A percentile compares a stretch with the other conserved stretches of the same genome.
These are phyloP conservation scores for Suillus occidentalis DNA, from an alignment of 768 basidiomycete species.

Conservation along the genomic window DNA sequence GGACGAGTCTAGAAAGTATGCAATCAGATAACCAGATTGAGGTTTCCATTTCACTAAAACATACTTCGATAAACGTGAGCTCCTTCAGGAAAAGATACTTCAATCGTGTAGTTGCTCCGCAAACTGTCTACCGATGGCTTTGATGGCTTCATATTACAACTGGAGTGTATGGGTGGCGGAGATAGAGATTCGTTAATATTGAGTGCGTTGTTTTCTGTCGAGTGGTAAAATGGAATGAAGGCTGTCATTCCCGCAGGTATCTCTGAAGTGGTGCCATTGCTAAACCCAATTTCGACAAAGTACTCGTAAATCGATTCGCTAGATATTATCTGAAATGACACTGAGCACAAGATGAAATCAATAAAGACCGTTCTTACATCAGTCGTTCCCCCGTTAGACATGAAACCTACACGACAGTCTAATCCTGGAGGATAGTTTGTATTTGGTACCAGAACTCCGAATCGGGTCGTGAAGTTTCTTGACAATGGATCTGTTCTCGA, in stretches of 20 bases:
- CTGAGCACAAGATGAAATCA: not conserved
- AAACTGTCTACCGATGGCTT: not conserved
- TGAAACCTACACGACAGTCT: not conserved
- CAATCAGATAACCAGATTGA: not conserved
- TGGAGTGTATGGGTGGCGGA: not conserved
- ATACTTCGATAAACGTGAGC: not conserved
- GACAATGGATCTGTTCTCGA: not conserved
- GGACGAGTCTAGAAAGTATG: slow-evolving; percentile 1
- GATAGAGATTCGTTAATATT: not conserved
- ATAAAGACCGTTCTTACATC: not conserved
- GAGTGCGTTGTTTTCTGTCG: not conserved
- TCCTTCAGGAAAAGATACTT: slow-evolving; percentile 1
- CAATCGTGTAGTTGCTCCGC: slow-evolving; percentile 11
- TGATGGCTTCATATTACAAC: not conserved
- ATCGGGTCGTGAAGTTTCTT: not conserved
- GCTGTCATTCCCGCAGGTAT: slow-evolving; percentile 9
- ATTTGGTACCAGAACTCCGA: slow-evolving; percentile 19
- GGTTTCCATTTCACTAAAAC: not conserved
- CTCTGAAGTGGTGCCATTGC: slow-evolving; percentile 17
- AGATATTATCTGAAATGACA: not conserved
- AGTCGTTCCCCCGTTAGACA: not conserved
- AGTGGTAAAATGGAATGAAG: slow-evolving; percentile 1
- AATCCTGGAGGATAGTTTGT: slow-evolving; percentile 23
- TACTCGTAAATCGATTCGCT: slow-evolving; percentile 22
- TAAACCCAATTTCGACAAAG: slow-evolving; percentile 14